A percentile compares a stretch with the other conserved stretches of the same genome.
Conservation (phyloP, 768 basidiomycete genomes). For the Agaricus bisporus region DNA sequence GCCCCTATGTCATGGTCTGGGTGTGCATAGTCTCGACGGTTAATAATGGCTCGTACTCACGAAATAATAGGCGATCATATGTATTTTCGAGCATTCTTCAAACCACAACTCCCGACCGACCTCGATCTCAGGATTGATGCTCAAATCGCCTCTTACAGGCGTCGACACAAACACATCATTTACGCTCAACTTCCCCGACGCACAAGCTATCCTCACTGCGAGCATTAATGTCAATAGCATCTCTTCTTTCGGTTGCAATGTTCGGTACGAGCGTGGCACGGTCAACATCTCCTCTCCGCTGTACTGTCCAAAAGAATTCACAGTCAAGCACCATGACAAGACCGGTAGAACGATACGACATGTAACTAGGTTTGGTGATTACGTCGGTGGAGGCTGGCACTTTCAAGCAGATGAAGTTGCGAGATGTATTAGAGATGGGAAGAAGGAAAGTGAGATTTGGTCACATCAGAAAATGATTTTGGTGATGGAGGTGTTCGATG, state of each 20-base stretch:
- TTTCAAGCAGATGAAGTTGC: constrained; percentile 90
- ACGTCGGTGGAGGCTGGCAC: constrained; percentile 70
- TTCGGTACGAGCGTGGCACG: constrained; percentile 71
- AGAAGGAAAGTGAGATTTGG: constrained; percentile 70
- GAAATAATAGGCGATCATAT: constrained; percentile 56
- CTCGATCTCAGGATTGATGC: constrained; percentile 59
- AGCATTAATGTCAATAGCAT: constrained; percentile 47
- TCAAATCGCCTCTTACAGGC: constrained; percentile 70
- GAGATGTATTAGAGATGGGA: constrained; percentile 66
- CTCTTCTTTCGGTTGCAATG: constrained; percentile 46
- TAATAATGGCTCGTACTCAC: background rate
- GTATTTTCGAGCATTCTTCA: constrained; percentile 73
- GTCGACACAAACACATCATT: constrained; percentile 78
- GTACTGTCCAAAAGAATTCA: constrained; percentile 61
- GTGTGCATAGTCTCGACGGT: constrained; percentile 27
- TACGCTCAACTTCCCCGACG: constrained; percentile 62
- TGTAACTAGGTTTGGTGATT: constrained; percentile 53
- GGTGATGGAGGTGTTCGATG: constrained; percentile 82
- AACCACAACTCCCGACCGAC: constrained; percentile 58
- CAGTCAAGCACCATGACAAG: constrained; percentile 52
- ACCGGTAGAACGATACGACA: constrained; percentile 34
- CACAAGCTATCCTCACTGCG: constrained; percentile 70
- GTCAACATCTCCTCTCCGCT: constrained; percentile 62
- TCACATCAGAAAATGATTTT: constrained; percentile 73
- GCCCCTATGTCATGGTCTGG: constrained; percentile 81